Base-by-base conservation (phyloP, 306 rosid species). In the Canavalia ensiformis region DNA sequence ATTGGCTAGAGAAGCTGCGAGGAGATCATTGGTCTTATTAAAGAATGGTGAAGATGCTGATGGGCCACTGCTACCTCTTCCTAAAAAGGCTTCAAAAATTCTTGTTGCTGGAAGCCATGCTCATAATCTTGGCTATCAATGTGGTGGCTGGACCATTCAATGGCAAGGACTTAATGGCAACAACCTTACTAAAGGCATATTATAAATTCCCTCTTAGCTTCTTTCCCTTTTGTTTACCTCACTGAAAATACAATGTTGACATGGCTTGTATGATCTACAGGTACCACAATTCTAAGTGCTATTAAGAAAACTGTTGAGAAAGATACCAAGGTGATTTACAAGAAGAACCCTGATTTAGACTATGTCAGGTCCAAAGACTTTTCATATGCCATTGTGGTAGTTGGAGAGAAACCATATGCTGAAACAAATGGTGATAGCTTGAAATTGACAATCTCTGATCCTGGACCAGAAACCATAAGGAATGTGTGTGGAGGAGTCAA, bases 91-190 rank as follows among this genome's bases (percentile, higher is more conserved):
- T 35, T 8, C 82, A 56, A 85, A 71, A 64, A 76, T 85, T 44
- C 85, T 85, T 8, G 85, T 85, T 55, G 83, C 88, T 47, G 88
- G 87, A 80, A 84, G 70, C 3, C 87, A 84, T 45, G 87, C 87
- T 33, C 65, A 84, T 84, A 80, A 84, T 75, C 68, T 84, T 11
- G 87, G 87, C 4, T 75, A 69, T 80, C 87, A 84, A 30, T 84
- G 87, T 75, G 87, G 87, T 63, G 87, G 84, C 6, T 84, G 87
- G 87, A 84, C 87, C 10, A 75, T 84, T 54, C 65, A 75, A 66
- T 84, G 87, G 87, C 82, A 75, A 75, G 87, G 87, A 54, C 35
- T 80, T 42, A 45, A 49, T 31, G 85, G 85, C 58, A 85, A 81
- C 75, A 56, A 64, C 72, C 1, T 63, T 8, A 72, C 84, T 18